A percentile compares a stretch with the other conserved stretches of the same genome.
Evolutionary conservation across 345 rosid species (phyloP).

Genomic region (Raphanus sativus): DNA sequence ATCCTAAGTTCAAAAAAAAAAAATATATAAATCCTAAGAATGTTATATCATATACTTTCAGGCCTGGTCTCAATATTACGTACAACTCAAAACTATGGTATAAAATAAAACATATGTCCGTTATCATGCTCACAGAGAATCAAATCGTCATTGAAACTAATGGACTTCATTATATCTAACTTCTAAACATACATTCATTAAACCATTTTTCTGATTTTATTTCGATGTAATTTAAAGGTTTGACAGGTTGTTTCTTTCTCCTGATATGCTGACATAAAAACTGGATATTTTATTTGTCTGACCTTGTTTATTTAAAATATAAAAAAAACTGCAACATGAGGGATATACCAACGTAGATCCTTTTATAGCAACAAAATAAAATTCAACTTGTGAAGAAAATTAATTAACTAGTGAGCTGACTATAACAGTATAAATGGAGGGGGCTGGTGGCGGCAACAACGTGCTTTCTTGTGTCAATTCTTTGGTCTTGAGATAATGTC

Average conservation of each 20-base stretch:
- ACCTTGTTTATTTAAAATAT: conserved; percentile 3
- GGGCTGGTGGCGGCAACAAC: conserved; percentile 35
- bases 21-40: too few relatives aligned
- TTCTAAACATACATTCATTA: background rate
- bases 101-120: background rate
- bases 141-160: background rate
- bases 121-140: background rate
- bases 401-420: conserved; percentile 25
- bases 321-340: conserved; percentile 4
- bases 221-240: background rate
- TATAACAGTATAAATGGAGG: background rate
- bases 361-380: background rate
- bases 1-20: too few relatives aligned
- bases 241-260: background rate
- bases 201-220: background rate
- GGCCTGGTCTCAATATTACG: background rate
- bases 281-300: conserved; percentile 8
- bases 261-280: background rate
- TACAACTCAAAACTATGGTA: background rate
- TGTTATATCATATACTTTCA: too few relatives aligned
- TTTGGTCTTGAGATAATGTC: conserved; percentile 23
- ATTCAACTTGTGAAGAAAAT: conserved; percentile 1
- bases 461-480: conserved; percentile 34
- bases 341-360: conserved; percentile 38
- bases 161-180: too few relatives aligned